phyloP scores from a whole-genome alignment of 495 filamentous ascomycete genomes.

The Elaphomyces granulatus region DNA sequence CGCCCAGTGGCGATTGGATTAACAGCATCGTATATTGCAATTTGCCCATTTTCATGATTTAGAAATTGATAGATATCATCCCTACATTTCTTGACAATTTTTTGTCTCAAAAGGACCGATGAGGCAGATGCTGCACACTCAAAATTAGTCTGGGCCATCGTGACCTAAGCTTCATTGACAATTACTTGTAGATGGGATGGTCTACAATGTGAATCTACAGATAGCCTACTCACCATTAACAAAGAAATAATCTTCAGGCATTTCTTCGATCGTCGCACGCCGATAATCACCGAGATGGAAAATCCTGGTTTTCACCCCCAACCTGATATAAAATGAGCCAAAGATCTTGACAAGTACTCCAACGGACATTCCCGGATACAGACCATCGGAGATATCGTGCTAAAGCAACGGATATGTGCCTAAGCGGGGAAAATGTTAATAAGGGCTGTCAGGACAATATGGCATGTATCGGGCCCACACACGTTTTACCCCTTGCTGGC shows the following conservation, averaged over 20 bases:
- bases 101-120: conserved; percentile 80
- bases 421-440: conserved; percentile 22
- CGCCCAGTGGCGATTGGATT: conserved; percentile 79
- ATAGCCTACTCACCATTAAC: conserved; percentile 49
- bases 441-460: conserved; percentile 4
- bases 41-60: conserved; percentile 93
- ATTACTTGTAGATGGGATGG: no score
- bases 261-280: conserved; percentile 74
- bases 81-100: conserved; percentile 92
- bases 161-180: neutral
- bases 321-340: conserved; percentile 38
- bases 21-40: conserved; percentile 99
- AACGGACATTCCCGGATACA: conserved; percentile 13
- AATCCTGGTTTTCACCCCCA: conserved; percentile 93
- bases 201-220: no score
- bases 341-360: neutral
- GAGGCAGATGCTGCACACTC: conserved; percentile 49
- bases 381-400: conserved; percentile 91
- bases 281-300: conserved; percentile 98
- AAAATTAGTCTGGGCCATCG: neutral
- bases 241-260: conserved; percentile 96
- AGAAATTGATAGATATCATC: conserved; percentile 95
- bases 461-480: conserved; percentile 20
- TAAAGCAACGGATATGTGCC: conserved; percentile 89
- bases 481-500: conserved; percentile 95